Percentiles rank a stretch among this genome's conserved stretches.
Evolutionary conservation across 768 basidiomycete genomes (phyloP).

Genomic region (Clitopilus passeckerianus): DNA sequence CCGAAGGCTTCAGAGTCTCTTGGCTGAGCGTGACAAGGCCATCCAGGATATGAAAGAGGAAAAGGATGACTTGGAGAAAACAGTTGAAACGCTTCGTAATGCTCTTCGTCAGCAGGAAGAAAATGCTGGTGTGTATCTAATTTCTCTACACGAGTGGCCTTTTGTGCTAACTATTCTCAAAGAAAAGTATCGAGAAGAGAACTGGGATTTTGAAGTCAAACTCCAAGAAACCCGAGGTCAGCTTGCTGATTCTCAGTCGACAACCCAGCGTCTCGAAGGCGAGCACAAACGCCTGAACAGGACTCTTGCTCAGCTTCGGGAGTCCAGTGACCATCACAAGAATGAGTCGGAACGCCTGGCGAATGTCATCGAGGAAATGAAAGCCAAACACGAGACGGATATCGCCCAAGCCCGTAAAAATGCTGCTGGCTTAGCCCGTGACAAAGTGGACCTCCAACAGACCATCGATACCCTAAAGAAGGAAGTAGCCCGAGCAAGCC

Average conservation of each 20-base stretch:
- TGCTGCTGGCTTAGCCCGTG: conserved; percentile 82
- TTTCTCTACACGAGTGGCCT: conserved; percentile 4
- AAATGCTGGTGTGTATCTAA: conserved; percentile 56
- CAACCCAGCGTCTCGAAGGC: conserved; percentile 65
- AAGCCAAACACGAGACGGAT: conserved; percentile 91
- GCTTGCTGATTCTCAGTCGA: conserved; percentile 59
- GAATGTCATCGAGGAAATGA: conserved; percentile 62
- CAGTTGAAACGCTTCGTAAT: conserved; percentile 65
- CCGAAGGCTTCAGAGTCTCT: conserved; percentile 81
- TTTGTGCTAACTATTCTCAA: conserved; percentile 8
- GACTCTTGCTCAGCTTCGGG: conserved; percentile 66
- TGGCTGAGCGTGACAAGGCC: conserved; percentile 89
- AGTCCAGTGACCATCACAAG: conserved; percentile 80
- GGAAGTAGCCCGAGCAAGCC: conserved; percentile 61
- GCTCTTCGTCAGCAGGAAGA: conserved; percentile 80
- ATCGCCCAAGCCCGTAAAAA: conserved; percentile 87
- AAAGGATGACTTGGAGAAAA: conserved; percentile 82
- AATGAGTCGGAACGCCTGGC: conserved; percentile 76
- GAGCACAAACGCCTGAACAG: conserved; percentile 82
- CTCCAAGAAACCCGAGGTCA: conserved; percentile 82
- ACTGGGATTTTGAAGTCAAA: conserved; percentile 96
- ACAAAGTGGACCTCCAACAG: conserved; percentile 88
- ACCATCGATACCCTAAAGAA: conserved; percentile 72
- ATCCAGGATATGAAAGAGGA: conserved; percentile 91
- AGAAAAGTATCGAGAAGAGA: conserved; percentile 98